Percentiles rank a stretch among this genome's conserved stretches.
phyloP scores from a whole-genome alignment of 1,139 yeast species.

The Kodamaea alishanica region DNA sequence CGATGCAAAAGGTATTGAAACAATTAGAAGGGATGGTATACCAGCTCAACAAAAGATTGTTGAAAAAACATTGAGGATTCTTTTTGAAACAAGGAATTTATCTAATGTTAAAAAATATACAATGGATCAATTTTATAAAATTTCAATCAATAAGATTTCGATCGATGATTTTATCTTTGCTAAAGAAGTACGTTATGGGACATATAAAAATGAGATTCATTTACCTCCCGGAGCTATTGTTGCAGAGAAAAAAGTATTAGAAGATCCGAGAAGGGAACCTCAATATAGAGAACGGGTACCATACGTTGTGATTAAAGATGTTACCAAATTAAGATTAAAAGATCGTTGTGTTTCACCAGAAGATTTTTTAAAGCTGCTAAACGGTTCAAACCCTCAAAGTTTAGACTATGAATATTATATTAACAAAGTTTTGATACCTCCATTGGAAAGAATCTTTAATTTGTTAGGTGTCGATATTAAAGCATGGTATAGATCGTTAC shows the following conservation, averaged over 20 bases:
- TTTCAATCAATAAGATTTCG: slow-evolving; percentile 57
- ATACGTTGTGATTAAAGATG: slow-evolving; percentile 71
- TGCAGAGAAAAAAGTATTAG: slow-evolving; percentile 55
- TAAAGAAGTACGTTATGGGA: slow-evolving; percentile 81
- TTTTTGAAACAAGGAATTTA: slow-evolving; percentile 72
- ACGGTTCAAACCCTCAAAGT: slow-evolving; percentile 31
- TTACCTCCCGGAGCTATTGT: slow-evolving; percentile 92
- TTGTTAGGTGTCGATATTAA: slow-evolving; percentile 76
- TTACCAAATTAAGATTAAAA: slow-evolving; percentile 59
- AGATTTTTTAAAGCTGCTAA: slow-evolving; percentile 49
- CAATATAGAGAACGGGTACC: slow-evolving; percentile 89
- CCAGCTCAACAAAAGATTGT: slow-evolving; percentile 87
- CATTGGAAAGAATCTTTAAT: slow-evolving; percentile 78
- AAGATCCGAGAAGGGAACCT: slow-evolving; percentile 74
- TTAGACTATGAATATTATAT: slow-evolving; percentile 86
- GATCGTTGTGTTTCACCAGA: slow-evolving; percentile 82
- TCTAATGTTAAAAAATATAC: slow-evolving; percentile 67
- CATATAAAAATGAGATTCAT: slow-evolving; percentile 65
- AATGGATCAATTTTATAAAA: slow-evolving; percentile 60
- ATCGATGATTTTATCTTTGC: slow-evolving; percentile 89
- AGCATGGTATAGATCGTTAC: slow-evolving; percentile 76
- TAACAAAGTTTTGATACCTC: slow-evolving; percentile 79
- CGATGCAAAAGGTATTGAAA: slow-evolving; percentile 96
- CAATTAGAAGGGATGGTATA: slow-evolving; percentile 89
- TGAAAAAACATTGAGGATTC: slow-evolving; percentile 59